Evolutionary conservation across 1,284 basidiomycete genomes (phyloP).

Genomic region (Tausonia pullulans): DNA sequence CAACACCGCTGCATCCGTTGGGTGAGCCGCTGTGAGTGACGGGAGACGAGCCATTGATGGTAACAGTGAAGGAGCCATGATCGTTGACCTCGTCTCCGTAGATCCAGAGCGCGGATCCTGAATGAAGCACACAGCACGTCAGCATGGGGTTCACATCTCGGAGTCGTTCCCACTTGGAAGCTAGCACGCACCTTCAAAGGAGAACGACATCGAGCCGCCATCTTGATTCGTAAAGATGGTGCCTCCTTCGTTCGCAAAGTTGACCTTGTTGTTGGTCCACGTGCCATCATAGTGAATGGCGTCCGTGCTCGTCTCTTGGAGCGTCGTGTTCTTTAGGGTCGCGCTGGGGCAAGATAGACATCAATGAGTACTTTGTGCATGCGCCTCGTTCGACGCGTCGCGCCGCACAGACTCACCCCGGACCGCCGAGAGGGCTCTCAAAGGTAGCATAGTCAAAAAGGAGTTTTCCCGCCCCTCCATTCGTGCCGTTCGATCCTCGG

Average conservation of each 20-base stretch:
- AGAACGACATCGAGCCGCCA: constrained; percentile 25
- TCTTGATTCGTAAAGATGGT: constrained; percentile 28
- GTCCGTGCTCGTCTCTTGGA: constrained; percentile 26
- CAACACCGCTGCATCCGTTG: no score
- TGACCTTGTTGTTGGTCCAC: constrained; percentile 32
- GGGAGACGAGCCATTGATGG: constrained; percentile 24
- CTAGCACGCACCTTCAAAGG: constrained; percentile 24
- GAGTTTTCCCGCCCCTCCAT: not conserved
- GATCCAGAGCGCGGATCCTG: constrained; percentile 33
- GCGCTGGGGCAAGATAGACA: constrained; percentile 19
- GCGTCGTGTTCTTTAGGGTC: constrained; percentile 28
- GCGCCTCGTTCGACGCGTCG: no score
- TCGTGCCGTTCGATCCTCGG: no score
- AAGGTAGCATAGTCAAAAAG: not conserved
- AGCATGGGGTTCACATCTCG: not conserved
- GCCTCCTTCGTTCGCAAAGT: constrained; percentile 27
- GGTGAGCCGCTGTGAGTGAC: constrained; percentile 7
- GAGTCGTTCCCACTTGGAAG: not conserved
- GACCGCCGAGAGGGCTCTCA: not conserved
- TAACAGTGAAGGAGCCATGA: constrained; percentile 30
- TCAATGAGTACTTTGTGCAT: no score
- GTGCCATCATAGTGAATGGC: constrained; percentile 27
- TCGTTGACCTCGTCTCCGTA: constrained; percentile 38
- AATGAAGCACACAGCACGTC: not conserved
- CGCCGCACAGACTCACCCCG: not conserved